Evolutionary conservation across 2,329 filamentous ascomycete genomes (phyloP), one percentile per base, ranked within the genome.

Genomic region (Tolypocladium album): DNA sequence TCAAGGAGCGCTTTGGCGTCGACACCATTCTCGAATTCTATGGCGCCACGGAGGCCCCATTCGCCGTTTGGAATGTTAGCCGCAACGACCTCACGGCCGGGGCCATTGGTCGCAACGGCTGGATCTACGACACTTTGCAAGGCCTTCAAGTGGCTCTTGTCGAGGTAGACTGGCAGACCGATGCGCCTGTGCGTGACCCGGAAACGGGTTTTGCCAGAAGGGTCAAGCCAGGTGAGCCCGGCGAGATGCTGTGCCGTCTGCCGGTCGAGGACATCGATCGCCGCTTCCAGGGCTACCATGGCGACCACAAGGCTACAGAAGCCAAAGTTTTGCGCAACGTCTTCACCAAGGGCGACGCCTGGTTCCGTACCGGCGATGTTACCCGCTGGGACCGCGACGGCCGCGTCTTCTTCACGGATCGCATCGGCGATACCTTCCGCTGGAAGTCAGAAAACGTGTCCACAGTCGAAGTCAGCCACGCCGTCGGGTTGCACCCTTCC

Each of bases 391-490:
- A 92, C 64, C 61, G 63, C 1, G 86, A 94, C 60, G 90, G 90
- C 6, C 79, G 86, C 3, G 82, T 86, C 70, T 94, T 82, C 76
- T 96, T 96, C 75, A 84, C 86, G 60, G 92, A 96, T 73, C 86
- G 88, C 56, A 87, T 91, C 62, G 88, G 88, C 59, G 88, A 91
- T 68, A 90, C 88, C 0, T 91, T 88, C 75, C 83, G 88, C 56
- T 91, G 88, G 88, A 90, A 94, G 76, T 87, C 86, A 57, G 89
- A 93, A 72, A 93, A 93, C 67, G 88, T 93, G 1, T 90, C 88
- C 3, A 92, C 89, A 0, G 85, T 82, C 57, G 91, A 96, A 72
- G 92, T 96, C 22, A 83, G 87, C n/a, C 84, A 92, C 68, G 84
- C 84, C 0, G 73, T 96, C 0, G 87, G 89, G 17, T 74, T 78